A percentile compares a stretch with the other conserved stretches of the same genome.
Conservation (phyloP, 1,284 basidiomycete genomes). For the Leccinum fuscescens region DNA sequence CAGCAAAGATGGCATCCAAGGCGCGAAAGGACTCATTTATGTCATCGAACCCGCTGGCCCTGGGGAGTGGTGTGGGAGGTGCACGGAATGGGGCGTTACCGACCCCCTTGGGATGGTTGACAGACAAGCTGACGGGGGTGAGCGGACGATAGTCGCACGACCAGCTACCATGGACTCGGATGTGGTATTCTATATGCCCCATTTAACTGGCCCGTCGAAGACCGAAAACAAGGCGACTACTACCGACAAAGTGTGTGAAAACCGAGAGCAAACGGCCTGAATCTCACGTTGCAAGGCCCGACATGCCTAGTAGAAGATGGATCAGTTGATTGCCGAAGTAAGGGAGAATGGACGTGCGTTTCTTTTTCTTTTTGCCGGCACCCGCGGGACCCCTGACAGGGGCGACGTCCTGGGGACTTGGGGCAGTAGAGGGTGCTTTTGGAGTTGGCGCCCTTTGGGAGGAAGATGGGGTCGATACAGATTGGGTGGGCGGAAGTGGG, state of each 20-base stretch:
- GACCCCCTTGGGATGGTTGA: conserved; percentile 76
- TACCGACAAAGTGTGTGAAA: conserved; percentile 1
- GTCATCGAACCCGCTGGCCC: conserved; percentile 73
- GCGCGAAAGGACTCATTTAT: conserved; percentile 72
- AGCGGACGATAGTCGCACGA: conserved; percentile 21
- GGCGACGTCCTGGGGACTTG: conserved; percentile 43
- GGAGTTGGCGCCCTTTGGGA: conserved; percentile 42
- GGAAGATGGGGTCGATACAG: conserved; percentile 54
- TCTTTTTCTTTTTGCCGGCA: conserved; percentile 64
- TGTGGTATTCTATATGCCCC: conserved; percentile 1
- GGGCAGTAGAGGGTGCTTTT: conserved; percentile 39
- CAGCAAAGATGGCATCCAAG: conserved; percentile 67
- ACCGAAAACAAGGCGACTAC: neutral
- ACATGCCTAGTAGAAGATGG: conserved; percentile 25
- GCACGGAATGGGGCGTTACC: conserved; percentile 60
- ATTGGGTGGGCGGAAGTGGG: conserved; percentile 36
- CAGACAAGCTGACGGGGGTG: conserved; percentile 67
- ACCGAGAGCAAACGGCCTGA: neutral
- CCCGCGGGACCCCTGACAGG: conserved; percentile 46
- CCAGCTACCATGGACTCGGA: neutral
- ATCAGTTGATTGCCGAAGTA: conserved; percentile 7
- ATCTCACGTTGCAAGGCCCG: conserved; percentile 25
- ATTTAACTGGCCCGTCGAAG: neutral
- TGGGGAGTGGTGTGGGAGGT: conserved; percentile 57
- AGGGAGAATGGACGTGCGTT: conserved; percentile 21